A percentile compares a stretch with the other conserved stretches of the same genome.
phyloP scores from a whole-genome alignment of 1,139 yeast genomes.

The Pichia sp. region DNA sequence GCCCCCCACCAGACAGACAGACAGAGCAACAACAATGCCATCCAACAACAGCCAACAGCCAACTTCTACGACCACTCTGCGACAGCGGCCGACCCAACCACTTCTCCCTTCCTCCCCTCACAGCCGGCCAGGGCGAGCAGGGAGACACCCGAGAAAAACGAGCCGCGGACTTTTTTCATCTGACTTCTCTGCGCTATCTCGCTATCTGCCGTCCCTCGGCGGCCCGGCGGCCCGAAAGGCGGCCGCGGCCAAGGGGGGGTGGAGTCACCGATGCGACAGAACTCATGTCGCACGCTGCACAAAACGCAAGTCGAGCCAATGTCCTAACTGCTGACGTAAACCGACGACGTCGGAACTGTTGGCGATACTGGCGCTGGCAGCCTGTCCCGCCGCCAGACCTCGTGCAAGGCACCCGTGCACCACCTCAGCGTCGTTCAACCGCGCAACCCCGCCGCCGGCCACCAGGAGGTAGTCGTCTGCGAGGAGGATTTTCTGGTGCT shows the following conservation, averaged over 20 bases:
- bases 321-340: conserved; percentile 1
- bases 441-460: conserved; percentile 47
- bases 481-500: conserved; percentile 36
- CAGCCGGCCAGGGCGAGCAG: background rate
- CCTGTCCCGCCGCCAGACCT: conserved; percentile 27
- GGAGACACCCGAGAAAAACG: background rate
- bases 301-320: conserved; percentile 4
- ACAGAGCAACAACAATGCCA: no score
- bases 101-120: no score
- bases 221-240: no score
- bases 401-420: conserved; percentile 51
- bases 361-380: background rate
- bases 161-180: background rate
- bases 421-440: conserved; percentile 42
- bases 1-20: no score
- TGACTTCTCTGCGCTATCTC: no score
- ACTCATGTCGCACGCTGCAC: no score
- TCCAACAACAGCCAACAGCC: no score
- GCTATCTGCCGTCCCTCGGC: no score
- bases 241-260: no score
- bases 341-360: background rate
- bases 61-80: no score
- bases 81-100: no score
- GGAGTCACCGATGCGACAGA: no score
- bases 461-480: conserved; percentile 50